Base-by-base conservation (phyloP, 768 basidiomycete genomes). In the Tulasnella sp. region DNA sequence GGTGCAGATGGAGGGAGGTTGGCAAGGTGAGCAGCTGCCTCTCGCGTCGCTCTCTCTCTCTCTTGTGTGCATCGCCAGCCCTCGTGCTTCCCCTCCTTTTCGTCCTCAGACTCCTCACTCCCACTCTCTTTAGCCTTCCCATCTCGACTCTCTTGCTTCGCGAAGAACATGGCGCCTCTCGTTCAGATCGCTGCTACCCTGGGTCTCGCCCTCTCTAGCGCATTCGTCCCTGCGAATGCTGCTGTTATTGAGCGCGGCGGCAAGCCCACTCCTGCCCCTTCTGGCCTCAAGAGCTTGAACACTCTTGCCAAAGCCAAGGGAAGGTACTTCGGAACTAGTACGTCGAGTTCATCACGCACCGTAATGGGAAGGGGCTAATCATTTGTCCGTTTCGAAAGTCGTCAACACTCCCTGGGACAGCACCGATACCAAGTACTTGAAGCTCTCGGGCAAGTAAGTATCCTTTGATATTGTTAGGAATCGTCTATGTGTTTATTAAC, bases 241-340 rank as follows among this genome's bases (percentile, higher is more conserved):
- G 57, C 57, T 29, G 57, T 29, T 61, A 23, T 61, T 15, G 57
- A 61, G 57, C 57, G 57, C 23, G 57, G 46, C 46, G 46, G 46
- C 46, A 48, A 48, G 46, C 46, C 46, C 46, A 48, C 46, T 29
- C 71, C 71, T 44, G 37, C 37, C 37, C 39, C 29, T 32, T 44
- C 71, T n/a, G 78, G 74, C 18, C 55, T 79, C 20, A 39, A 44
- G 39, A 37, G 69, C 39, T 69, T 79, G 26, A 61, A 79, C 74
- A 35, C 16, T 6, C 78, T 79, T 55, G 78, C 78, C 46, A 55
- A 71, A 23, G 78, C 78, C 40, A 57, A 79, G 20, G 73, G 73
- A 29, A 42, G 78, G 23, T 79, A 79, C 74, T 79, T 79, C 42
- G 78, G 78, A 35, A 79, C 78, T 75, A 23, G 57, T 61, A 61